These are phyloP conservation scores for Leccinum insolens DNA, from an alignment of 1,284 basidiomycete species.

Conservation along the genomic window DNA sequence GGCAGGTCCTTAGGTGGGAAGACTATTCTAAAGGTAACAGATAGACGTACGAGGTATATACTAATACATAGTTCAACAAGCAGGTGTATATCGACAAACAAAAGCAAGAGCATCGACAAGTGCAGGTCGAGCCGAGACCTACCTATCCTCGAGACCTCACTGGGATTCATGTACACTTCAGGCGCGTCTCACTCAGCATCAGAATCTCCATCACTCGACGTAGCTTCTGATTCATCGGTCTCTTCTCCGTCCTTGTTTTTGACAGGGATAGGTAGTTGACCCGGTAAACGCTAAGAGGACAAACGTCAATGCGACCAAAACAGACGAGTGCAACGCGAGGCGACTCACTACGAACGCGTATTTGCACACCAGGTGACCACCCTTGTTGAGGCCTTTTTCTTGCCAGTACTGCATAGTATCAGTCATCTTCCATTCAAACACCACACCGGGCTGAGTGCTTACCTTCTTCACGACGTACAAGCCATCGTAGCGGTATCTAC, in stretches of 20 bases:
- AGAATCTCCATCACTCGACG: constrained; percentile 6
- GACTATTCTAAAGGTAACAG: background rate
- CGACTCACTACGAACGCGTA: constrained; percentile 69
- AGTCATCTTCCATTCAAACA: background rate
- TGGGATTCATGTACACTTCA: background rate
- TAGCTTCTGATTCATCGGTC: constrained; percentile 14
- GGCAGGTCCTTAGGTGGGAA: too few relatives aligned
- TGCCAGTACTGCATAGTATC: constrained; percentile 58
- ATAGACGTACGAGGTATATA: background rate
- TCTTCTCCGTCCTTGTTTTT: constrained; percentile 26
- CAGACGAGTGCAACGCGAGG: background rate
- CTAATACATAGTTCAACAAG: background rate
- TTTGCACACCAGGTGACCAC: constrained; percentile 77
- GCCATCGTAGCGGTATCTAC: constrained; percentile 83
- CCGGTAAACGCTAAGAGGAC: constrained; percentile 54
- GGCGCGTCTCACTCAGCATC: constrained; percentile 14
- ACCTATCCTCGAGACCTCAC: background rate
- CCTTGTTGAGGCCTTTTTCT: constrained; percentile 63
- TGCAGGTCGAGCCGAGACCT: background rate
- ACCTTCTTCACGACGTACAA: constrained; percentile 78
- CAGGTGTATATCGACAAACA: background rate
- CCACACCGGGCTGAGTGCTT: constrained; percentile 5
- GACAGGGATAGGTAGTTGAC: constrained; percentile 58
- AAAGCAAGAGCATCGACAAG: background rate
- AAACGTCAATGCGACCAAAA: constrained; percentile 2